Percentiles rank a stretch among this genome's conserved stretches.
Evolutionary conservation across 1,139 yeast genomes (phyloP).

Genomic region (Suhomyces chickasaworum): DNA sequence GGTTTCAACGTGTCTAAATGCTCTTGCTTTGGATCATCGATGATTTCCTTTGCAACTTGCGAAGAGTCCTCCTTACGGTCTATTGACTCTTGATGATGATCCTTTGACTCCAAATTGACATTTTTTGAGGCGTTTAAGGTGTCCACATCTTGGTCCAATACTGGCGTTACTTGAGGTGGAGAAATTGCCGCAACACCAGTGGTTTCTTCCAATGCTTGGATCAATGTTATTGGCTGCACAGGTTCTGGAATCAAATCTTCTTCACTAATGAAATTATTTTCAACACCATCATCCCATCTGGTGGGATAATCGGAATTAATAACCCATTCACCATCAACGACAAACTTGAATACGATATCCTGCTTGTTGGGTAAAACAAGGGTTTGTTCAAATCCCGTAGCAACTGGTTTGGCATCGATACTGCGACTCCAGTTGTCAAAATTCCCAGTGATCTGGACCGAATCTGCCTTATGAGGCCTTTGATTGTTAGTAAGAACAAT

Average conservation of each 20-base stretch:
- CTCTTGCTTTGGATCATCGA: neutral
- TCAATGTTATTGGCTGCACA: neutral
- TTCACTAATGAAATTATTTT: slow-evolving; percentile 38
- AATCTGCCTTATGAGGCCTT: slow-evolving; percentile 13
- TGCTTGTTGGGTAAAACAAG: slow-evolving; percentile 15
- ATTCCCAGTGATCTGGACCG: slow-evolving; percentile 42
- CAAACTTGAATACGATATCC: slow-evolving; percentile 36
- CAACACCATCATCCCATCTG: slow-evolving; percentile 39
- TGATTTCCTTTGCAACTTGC: neutral
- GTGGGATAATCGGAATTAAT: slow-evolving; percentile 29
- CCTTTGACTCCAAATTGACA: too few relatives aligned
- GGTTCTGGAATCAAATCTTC: slow-evolving; percentile 10
- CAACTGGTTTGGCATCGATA: slow-evolving; percentile 18
- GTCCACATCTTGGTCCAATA: neutral
- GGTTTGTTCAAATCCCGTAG: slow-evolving; percentile 22
- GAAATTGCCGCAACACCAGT: neutral
- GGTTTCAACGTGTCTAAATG: too few relatives aligned
- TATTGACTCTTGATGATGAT: too few relatives aligned
- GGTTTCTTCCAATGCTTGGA: neutral
- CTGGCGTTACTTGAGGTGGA: neutral
- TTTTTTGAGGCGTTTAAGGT: too few relatives aligned
- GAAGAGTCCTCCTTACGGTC: too few relatives aligned
- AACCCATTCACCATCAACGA: slow-evolving; percentile 42
- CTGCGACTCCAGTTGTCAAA: slow-evolving; percentile 44
- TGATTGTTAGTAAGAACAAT: slow-evolving; percentile 9